These are phyloP conservation scores for Claviceps pazoutovae DNA, from an alignment of 2,329 filamentous ascomycete genomes.

Conservation along the genomic window DNA sequence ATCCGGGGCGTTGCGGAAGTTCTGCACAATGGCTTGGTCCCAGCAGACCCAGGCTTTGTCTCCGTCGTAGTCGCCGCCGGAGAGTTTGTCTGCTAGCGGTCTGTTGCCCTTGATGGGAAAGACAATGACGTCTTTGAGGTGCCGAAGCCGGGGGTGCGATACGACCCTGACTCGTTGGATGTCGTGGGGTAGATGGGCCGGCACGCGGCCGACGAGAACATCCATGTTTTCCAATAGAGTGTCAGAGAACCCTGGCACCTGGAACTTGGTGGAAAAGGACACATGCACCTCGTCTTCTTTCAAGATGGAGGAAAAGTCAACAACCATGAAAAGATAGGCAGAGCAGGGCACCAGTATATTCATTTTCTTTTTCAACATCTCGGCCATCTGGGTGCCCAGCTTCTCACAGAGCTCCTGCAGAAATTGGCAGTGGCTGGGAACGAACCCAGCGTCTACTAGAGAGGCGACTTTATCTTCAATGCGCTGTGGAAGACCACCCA, in stretches of 20 bases:
- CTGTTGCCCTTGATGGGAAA: conserved; percentile 51
- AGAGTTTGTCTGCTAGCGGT: conserved; percentile 55
- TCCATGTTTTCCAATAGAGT: conserved; percentile 42
- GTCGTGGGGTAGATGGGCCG: conserved; percentile 56
- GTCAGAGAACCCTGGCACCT: conserved; percentile 37
- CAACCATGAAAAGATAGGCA: conserved; percentile 50
- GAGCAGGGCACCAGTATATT: conserved; percentile 48
- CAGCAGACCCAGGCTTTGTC: conserved; percentile 69
- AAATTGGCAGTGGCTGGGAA: conserved; percentile 31
- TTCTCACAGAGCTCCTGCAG: conserved; percentile 33
- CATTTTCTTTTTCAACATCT: conserved; percentile 38
- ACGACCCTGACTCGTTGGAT: conserved; percentile 54
- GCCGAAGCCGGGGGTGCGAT: conserved; percentile 44
- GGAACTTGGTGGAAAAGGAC: conserved; percentile 53
- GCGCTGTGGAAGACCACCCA: conserved; percentile 35
- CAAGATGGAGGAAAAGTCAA: conserved; percentile 49
- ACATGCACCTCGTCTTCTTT: conserved; percentile 54
- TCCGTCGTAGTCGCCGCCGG: conserved; percentile 72
- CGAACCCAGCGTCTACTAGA: conserved; percentile 48
- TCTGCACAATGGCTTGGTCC: conserved; percentile 49
- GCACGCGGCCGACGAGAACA: conserved; percentile 53
- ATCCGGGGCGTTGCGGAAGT: conserved; percentile 47
- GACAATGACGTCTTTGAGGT: conserved; percentile 64
- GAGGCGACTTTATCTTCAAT: conserved; percentile 38
- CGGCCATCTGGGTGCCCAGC: conserved; percentile 37